Conservation (phyloP, 768 basidiomycete species). For the Sutorius australiensis region DNA sequence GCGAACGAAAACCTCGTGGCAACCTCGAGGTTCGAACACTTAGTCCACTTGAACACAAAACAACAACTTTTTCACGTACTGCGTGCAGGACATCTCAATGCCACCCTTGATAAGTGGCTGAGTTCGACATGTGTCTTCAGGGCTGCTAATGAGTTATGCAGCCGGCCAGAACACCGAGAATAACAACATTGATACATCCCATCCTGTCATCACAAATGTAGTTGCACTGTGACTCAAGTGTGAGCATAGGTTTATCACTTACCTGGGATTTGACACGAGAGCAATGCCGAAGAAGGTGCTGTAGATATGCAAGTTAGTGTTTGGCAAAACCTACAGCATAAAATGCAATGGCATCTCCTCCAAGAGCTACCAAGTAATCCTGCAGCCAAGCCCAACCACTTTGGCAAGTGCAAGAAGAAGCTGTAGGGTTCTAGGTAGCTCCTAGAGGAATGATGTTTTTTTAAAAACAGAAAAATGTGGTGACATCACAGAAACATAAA, state of each 20-base stretch:
- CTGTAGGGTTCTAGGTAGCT: conserved; percentile 13
- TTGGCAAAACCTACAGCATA: neutral
- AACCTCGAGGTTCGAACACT: conserved; percentile 12
- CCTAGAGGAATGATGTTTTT: neutral
- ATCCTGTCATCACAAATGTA: conserved; percentile 12
- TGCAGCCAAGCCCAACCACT: conserved; percentile 16
- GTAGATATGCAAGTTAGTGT: conserved; percentile 6
- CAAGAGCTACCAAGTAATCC: conserved; percentile 19
- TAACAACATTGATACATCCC: conserved; percentile 24
- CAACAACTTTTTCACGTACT: conserved; percentile 13
- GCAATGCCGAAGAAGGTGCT: conserved; percentile 30
- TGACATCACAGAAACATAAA: conserved; percentile 6
- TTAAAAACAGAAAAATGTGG: neutral
- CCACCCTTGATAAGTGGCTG: conserved; percentile 29
- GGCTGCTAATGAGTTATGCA: conserved; percentile 16
- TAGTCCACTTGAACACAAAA: conserved; percentile 5
- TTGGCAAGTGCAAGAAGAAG: conserved; percentile 5
- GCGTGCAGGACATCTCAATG: conserved; percentile 24
- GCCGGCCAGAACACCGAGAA: conserved; percentile 28
- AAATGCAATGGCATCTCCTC: conserved; percentile 1
- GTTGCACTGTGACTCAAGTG: neutral
- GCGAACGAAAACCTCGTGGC: conserved; percentile 24
- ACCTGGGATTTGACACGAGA: conserved; percentile 16
- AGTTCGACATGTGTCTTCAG: conserved; percentile 28
- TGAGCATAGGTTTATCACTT: neutral